Evolutionary conservation across 495 filamentous ascomycete genomes (phyloP), one percentile per base, ranked within the genome.

Genomic region (Penicillium simplicissimum): DNA sequence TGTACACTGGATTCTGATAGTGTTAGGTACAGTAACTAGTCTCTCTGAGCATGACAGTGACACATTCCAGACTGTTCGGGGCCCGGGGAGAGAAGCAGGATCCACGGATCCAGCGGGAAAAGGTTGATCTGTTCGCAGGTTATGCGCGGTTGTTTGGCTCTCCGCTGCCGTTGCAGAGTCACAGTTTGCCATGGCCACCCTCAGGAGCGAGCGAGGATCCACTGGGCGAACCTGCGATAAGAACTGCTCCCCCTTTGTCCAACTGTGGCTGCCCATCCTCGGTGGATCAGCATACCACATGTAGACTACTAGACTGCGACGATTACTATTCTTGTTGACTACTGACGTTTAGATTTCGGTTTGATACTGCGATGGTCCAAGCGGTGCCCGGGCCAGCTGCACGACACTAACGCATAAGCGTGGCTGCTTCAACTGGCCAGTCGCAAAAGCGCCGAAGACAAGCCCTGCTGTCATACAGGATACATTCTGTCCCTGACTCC

Each of bases 51-150:
- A n/a, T n/a, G n/a, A n/a, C n/a, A n/a, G 28, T 48, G 45, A 48
- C 23, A 49, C 45, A 49, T 49, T 49, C 45, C 25, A 49, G 45
- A 49, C 14, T 13, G 45, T 47, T 47, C 43, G 43, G 21, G 40
- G n/a, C 6, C 42, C 42, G 42, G 43, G 21, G 21, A 47, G n/a
- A 47, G 17, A 21, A 45, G 9, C 7, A 15, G n/a, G 21, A 49
- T 49, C 45, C 45, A 49, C 45, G 23, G 45, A 31, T 23, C 45
- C 45, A 14, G 45, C 45, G 45, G 7, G 23, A 45, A 45, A 21
- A 23, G 42, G 17, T 31, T 7, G 45, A 49, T 49, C 21, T 10
- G 13, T 31, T 31, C 28, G 28, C 6, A 31, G 28, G 28, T 6
- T 31, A n/a, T 49, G 21, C 45, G 0, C 4, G 4, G 0, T 8